A percentile compares a stretch with the other conserved stretches of the same genome.
Conservation (phyloP, 208 protist genomes). For the Borovskyia barvae region DNA sequence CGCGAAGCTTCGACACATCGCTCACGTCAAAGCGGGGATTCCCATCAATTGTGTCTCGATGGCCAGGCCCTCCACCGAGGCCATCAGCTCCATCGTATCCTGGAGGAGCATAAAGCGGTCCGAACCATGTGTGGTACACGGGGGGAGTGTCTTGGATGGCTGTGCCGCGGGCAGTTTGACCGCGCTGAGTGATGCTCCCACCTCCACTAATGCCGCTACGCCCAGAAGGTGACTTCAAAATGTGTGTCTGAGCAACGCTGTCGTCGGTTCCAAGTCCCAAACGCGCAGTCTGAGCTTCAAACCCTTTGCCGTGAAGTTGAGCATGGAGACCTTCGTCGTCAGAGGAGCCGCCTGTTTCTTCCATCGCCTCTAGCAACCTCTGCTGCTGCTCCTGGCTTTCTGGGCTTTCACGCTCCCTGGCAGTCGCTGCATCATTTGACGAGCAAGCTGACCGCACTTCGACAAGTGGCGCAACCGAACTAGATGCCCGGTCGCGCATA, state of each 20-base stretch:
- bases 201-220: too few species aligned
- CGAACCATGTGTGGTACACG: background rate
- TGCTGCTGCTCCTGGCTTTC: constrained; percentile 3
- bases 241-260: too few species aligned
- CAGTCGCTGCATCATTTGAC: background rate
- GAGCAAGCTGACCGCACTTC: background rate
- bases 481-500: too few species aligned
- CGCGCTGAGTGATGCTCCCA: background rate
- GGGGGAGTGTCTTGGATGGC: background rate
- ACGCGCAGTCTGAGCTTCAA: too few species aligned
- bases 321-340: constrained; percentile 18
- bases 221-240: too few species aligned
- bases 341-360: constrained; percentile 19
- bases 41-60: background rate
- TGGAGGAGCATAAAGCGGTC: background rate
- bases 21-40: constrained; percentile 38
- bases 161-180: background rate
- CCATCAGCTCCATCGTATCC: background rate
- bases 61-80: background rate
- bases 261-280: too few species aligned
- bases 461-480: background rate
- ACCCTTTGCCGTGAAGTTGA: too few species aligned
- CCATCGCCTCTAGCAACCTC: constrained; percentile 10
- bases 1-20: constrained; percentile 55
- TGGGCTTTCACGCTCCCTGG: background rate